These are phyloP conservation scores for Phlyctochytrium bullatum DNA, from an alignment of 192 early-diverging fungal species.

Conservation along the genomic window DNA sequence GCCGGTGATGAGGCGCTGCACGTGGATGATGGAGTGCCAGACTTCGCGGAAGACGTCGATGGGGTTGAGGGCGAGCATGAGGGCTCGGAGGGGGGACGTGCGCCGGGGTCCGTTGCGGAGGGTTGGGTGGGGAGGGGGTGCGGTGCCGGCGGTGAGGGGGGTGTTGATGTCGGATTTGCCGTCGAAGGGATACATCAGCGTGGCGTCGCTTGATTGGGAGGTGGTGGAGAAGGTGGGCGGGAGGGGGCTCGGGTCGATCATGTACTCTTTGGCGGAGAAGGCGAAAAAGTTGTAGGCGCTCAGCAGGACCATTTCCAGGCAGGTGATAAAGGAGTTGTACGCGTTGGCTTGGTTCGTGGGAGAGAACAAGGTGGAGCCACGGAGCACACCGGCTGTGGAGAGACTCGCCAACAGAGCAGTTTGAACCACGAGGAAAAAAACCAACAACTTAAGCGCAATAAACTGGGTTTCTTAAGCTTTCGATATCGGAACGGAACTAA, in stretches of 20 bases:
- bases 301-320: constrained; percentile 58
- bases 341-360: constrained; percentile 50
- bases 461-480: constrained; percentile 19
- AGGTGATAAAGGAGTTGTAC: constrained; percentile 52
- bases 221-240: no score
- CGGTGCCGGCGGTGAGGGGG: no score
- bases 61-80: neutral
- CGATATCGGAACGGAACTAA: constrained; percentile 3
- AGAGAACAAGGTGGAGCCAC: constrained; percentile 51
- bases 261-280: constrained; percentile 24
- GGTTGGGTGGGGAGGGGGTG: no score
- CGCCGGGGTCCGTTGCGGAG: no score
- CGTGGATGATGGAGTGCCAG: no score
- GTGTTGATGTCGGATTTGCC: no score
- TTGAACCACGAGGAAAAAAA: constrained; percentile 60
- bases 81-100: neutral
- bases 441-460: constrained; percentile 42
- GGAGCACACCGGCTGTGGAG: constrained; percentile 44
- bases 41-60: neutral
- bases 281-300: constrained; percentile 49
- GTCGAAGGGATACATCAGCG: no score
- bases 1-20: no score
- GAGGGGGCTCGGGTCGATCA: no score
- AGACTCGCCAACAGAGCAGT: constrained; percentile 51
- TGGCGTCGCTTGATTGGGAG: no score